Conservation (phyloP, 179 eudicot species). For the Dionaea muscipula region DNA sequence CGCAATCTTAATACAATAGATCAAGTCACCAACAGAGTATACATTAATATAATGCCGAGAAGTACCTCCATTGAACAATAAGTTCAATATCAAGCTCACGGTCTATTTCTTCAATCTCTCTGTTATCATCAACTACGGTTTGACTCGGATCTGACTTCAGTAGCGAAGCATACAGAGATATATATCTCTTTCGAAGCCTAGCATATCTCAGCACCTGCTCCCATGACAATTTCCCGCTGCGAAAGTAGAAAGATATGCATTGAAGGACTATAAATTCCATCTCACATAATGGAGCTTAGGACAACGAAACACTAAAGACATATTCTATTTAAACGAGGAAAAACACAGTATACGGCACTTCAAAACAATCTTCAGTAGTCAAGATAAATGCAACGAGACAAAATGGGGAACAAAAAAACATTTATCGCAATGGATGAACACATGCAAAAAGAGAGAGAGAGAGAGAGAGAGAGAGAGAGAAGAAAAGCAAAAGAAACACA, state of each 20-base stretch:
- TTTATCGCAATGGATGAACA: too few relatives aligned
- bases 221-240: constrained; percentile 94
- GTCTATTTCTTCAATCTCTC: constrained; percentile 72
- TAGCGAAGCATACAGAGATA: constrained; percentile 77
- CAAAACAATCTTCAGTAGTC: too few relatives aligned
- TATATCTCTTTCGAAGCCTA: constrained; percentile 71
- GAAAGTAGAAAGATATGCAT: constrained; percentile 1
- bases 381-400: too few relatives aligned
- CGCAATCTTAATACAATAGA: too few relatives aligned
- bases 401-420: too few relatives aligned
- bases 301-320: too few relatives aligned
- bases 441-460: too few relatives aligned
- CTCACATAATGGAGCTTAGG: not conserved
- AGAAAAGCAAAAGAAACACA: too few relatives aligned
- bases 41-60: not conserved
- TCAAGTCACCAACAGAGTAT: not conserved
- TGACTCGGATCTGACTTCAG: constrained; percentile 67
- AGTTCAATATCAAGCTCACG: constrained; percentile 80
- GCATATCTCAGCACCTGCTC: constrained; percentile 79
- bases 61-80: constrained; percentile 89
- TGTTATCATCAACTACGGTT: constrained; percentile 49
- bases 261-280: not conserved
- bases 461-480: too few relatives aligned
- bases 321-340: too few relatives aligned
- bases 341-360: too few relatives aligned